Evolutionary conservation across 2,329 filamentous ascomycete species (phyloP).

Genomic region (Cordyceps tenuipes): DNA sequence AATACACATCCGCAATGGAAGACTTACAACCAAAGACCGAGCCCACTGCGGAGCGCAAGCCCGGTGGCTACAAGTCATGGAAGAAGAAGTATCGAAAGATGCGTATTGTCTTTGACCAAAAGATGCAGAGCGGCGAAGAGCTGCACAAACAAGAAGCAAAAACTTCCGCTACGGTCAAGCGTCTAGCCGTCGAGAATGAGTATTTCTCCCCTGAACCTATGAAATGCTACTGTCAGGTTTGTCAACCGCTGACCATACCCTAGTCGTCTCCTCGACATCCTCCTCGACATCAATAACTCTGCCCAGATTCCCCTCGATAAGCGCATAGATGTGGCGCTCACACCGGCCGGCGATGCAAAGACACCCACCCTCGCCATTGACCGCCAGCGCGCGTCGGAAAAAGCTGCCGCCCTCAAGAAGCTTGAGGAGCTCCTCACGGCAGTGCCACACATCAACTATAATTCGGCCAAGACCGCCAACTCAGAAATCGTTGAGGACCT

Average conservation of each 20-base stretch:
- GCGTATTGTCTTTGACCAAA: slow-evolving; percentile 67
- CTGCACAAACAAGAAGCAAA: slow-evolving; percentile 75
- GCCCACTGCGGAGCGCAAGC: slow-evolving; percentile 26
- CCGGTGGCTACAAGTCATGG: slow-evolving; percentile 56
- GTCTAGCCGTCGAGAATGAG: slow-evolving; percentile 89
- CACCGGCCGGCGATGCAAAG: slow-evolving; percentile 34
- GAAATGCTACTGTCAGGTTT: not conserved
- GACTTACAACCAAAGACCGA: slow-evolving; percentile 34
- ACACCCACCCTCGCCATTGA: slow-evolving; percentile 25
- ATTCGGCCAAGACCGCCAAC: slow-evolving; percentile 53
- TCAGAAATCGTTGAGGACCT: slow-evolving; percentile 47
- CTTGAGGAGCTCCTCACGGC: slow-evolving; percentile 42
- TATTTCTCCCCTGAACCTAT: slow-evolving; percentile 29
- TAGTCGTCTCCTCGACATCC: slow-evolving; percentile 80
- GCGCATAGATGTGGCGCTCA: slow-evolving; percentile 61
- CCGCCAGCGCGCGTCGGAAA: slow-evolving; percentile 28
- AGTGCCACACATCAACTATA: slow-evolving; percentile 43
- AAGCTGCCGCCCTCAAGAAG: slow-evolving; percentile 37
- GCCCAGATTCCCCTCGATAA: slow-evolving; percentile 67
- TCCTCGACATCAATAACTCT: slow-evolving; percentile 82
- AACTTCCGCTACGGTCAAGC: slow-evolving; percentile 70
- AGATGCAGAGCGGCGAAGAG: slow-evolving; percentile 72
- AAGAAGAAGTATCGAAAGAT: slow-evolving; percentile 97
- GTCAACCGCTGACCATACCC: slow-evolving; percentile 14
- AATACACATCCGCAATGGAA: slow-evolving; percentile 21